Evolutionary conservation across 2,329 filamentous ascomycete genomes (phyloP), one percentile per base, ranked within the genome.

Genomic region (Cryphonectria japonica): DNA sequence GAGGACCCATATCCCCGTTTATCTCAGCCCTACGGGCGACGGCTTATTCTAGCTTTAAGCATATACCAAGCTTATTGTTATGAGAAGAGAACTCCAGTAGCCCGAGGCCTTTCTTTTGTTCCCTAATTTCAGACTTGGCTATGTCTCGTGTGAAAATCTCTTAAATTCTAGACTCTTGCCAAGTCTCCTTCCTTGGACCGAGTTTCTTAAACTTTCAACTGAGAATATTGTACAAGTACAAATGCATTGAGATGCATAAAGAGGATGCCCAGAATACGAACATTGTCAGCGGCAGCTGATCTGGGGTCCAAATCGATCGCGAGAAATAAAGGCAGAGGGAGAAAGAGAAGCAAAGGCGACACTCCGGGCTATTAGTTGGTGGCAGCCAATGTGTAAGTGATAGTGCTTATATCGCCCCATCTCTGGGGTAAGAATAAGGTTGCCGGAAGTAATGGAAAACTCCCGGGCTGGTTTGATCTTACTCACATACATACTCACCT

Each of bases 31-130:
- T 69, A 63, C 46, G 29, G 65, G 5, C 46, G 11, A 26, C 26
- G 22, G 19, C 34, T 32, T 34, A 62, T 16, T 37, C 46, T 41
- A 3, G 52, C 19, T 66, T 66, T 32, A 46, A 69, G 54, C 14
- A 19, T 62, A 66, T 39, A 50, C 54, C 69, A 59, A 71, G 70
- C 70, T 62, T 69, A 69, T 22, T n/a, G 22, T 29, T 3, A 19
- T 2, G 6, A 46, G 1, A 19, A 6, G 43, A 50, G 22, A 13
- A 26, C 7, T 26, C n/a, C 11, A 46, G 61, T 14, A 19, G 22
- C 8, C 22, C 37, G 19, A 9, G 61, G 16, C 6, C 26, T 6
- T 46, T 22, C 61, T 64, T 64, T 43, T 64, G 61, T 64, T 62
- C n/a, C 37, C 5, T n/a, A 64, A n/a, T n/a, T 19, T 13, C 43